These are phyloP conservation scores for Penicillium verhagenii DNA, from an alignment of 495 filamentous ascomycete genomes.

Conservation along the genomic window DNA sequence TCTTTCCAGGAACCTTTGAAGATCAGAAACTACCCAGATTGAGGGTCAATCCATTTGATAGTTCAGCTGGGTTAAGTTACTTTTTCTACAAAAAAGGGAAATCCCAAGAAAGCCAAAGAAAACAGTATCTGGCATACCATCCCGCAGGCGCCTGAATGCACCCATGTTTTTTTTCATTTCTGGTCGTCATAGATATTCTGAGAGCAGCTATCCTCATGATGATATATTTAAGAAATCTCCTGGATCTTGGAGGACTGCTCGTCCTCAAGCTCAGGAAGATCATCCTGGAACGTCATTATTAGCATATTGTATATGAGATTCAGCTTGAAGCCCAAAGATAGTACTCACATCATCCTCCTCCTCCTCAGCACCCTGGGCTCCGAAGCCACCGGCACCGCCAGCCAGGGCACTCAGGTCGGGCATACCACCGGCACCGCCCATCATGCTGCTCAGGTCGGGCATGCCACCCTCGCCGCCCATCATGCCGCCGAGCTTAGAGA, in stretches of 20 bases:
- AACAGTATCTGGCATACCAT: constrained; percentile 13
- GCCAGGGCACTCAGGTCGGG: constrained; percentile 36
- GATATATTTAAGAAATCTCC: constrained; percentile 50
- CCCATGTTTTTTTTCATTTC: constrained; percentile 26
- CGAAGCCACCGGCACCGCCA: constrained; percentile 52
- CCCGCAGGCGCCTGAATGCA: constrained; percentile 16
- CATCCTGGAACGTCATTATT: constrained; percentile 47
- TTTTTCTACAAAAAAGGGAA: constrained; percentile 17
- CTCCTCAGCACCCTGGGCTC: constrained; percentile 58
- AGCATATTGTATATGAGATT: constrained; percentile 5
- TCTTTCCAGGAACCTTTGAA: not conserved
- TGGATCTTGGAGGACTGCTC: constrained; percentile 52
- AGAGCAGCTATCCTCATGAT: constrained; percentile 7
- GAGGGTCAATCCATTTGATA: not conserved
- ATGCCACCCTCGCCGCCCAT: constrained; percentile 42
- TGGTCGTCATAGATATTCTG: constrained; percentile 28
- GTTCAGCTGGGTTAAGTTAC: constrained; percentile 10
- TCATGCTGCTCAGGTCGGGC: constrained; percentile 25
- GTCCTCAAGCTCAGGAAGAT: constrained; percentile 61
- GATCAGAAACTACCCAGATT: constrained; percentile 3
- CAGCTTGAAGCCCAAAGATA: constrained; percentile 37
- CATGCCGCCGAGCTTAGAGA: constrained; percentile 81
- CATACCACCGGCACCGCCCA: constrained; percentile 39
- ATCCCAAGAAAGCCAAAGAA: constrained; percentile 19
- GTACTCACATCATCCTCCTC: constrained; percentile 58